Evolutionary conservation across 495 filamentous ascomycete genomes (phyloP).

Genomic region (Polyplosphaeria fusca): DNA sequence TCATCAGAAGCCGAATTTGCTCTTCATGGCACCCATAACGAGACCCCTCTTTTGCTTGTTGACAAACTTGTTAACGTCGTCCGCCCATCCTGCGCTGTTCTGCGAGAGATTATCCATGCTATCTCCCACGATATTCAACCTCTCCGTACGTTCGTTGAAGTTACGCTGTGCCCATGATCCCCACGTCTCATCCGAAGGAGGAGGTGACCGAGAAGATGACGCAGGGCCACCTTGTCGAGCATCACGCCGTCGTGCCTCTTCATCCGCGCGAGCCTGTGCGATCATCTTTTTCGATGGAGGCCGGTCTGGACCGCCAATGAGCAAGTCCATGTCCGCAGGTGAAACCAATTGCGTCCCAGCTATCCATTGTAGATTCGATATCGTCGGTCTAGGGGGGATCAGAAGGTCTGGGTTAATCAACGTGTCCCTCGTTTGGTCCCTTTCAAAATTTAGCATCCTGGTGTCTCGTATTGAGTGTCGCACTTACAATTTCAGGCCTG

Average conservation of each 20-base stretch:
- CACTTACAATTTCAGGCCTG: constrained; percentile 56
- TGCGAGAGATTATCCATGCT: constrained; percentile 76
- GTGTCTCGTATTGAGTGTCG: constrained; percentile 17
- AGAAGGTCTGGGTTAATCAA: constrained; percentile 71
- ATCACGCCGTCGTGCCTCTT: constrained; percentile 54
- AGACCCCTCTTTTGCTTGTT: constrained; percentile 79
- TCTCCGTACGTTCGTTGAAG: constrained; percentile 86
- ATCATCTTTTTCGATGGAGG: constrained; percentile 79
- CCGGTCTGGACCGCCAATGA: constrained; percentile 85
- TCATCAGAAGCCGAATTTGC: constrained; percentile 30
- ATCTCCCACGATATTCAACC: constrained; percentile 76
- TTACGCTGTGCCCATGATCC: constrained; percentile 73
- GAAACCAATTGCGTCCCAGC: constrained; percentile 90
- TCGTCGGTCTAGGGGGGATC: constrained; percentile 83
- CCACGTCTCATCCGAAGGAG: constrained; percentile 54
- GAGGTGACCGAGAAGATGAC: constrained; percentile 30
- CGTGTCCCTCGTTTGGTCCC: constrained; percentile 59
- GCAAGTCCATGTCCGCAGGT: constrained; percentile 81
- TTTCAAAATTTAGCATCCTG: constrained; percentile 44
- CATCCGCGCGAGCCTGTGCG: constrained; percentile 58
- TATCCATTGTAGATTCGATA: constrained; percentile 94
- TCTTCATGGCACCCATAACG: constrained; percentile 55
- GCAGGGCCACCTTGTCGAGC: constrained; percentile 46
- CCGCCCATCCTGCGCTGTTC: constrained; percentile 73
- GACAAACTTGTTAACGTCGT: constrained; percentile 84